phyloP scores from a whole-genome alignment of 495 filamentous ascomycete species.

The Cenococcum geophilum region DNA sequence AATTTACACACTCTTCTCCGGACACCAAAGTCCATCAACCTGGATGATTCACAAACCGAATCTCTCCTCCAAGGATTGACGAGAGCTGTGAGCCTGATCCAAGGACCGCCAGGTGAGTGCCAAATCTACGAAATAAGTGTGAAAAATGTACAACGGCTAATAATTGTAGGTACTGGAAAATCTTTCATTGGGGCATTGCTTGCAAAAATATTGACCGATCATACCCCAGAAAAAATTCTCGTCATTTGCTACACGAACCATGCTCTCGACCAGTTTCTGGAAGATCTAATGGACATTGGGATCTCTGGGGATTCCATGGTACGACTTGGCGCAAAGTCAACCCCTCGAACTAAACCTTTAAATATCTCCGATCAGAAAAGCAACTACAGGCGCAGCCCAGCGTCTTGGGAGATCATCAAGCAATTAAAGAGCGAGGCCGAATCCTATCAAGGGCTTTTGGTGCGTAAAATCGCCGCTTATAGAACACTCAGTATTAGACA shows the following conservation, averaged over 20 bases:
- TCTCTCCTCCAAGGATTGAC: constrained; percentile 53
- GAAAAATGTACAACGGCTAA: constrained; percentile 6
- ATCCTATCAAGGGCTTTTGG: constrained; percentile 24
- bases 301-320: constrained; percentile 53
- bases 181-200: constrained; percentile 68
- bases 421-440: constrained; percentile 34
- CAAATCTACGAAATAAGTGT: constrained; percentile 31
- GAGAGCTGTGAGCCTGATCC: constrained; percentile 56
- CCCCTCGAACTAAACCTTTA: constrained; percentile 44
- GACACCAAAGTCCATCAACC: constrained; percentile 36
- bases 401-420: constrained; percentile 42
- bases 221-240: constrained; percentile 50
- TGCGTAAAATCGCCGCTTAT: constrained; percentile 40
- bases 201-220: constrained; percentile 52
- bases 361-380: constrained; percentile 44
- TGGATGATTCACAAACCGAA: constrained; percentile 55
- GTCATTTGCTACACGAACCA: constrained; percentile 56
- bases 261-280: constrained; percentile 60
- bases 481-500: constrained; percentile 30
- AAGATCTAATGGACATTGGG: constrained; percentile 59
- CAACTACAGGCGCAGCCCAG: constrained; percentile 27
- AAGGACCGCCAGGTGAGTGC: constrained; percentile 66
- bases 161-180: constrained; percentile 63
- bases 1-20: constrained; percentile 37
- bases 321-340: constrained; percentile 62